Percentiles rank a stretch among this genome's conserved stretches.
Evolutionary conservation across 2,329 filamentous ascomycete species (phyloP).

Genomic region (Arthrobotrys iridis): DNA sequence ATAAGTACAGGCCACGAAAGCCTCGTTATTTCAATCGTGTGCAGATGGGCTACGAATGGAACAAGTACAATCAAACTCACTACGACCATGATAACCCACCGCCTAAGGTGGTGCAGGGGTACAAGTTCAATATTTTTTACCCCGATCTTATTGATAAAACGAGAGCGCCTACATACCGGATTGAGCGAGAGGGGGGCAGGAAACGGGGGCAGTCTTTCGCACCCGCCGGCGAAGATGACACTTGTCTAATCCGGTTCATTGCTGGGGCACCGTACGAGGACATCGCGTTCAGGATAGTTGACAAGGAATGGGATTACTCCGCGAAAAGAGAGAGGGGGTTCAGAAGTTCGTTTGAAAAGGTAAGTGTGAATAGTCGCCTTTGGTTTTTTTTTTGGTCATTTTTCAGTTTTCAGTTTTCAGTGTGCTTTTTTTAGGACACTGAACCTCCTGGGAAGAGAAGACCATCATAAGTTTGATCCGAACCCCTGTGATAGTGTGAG

Average conservation of each 20-base stretch:
- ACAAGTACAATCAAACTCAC: conserved; percentile 99
- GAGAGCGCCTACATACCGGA: conserved; percentile 94
- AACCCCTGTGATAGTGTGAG: background rate
- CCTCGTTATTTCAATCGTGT: conserved; percentile 97
- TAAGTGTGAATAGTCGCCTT: conserved; percentile 63
- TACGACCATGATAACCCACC: conserved; percentile 98
- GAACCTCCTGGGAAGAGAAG: background rate
- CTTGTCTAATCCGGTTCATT: conserved; percentile 94
- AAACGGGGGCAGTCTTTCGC: conserved; percentile 91
- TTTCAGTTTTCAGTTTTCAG: too few species aligned
- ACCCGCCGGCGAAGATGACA: conserved; percentile 93
- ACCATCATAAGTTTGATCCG: conserved; percentile 1
- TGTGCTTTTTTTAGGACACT: conserved; percentile 32
- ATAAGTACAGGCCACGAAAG: conserved; percentile 87
- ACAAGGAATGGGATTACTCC: conserved; percentile 99
- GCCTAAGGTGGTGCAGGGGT: conserved; percentile 96
- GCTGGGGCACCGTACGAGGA: conserved; percentile 96
- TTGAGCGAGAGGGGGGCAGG: conserved; percentile 90
- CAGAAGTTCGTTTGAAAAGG: conserved; percentile 96
- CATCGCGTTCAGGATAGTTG: conserved; percentile 94
- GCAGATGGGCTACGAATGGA: conserved; percentile 99
- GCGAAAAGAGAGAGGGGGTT: conserved; percentile 94
- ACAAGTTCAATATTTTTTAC: conserved; percentile 99
- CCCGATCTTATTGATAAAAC: conserved; percentile 94
- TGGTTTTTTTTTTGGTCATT: conserved; percentile 37